These are phyloP conservation scores for Colletotrichum caudatum DNA, from an alignment of 2,329 filamentous ascomycete genomes.

Conservation along the genomic window DNA sequence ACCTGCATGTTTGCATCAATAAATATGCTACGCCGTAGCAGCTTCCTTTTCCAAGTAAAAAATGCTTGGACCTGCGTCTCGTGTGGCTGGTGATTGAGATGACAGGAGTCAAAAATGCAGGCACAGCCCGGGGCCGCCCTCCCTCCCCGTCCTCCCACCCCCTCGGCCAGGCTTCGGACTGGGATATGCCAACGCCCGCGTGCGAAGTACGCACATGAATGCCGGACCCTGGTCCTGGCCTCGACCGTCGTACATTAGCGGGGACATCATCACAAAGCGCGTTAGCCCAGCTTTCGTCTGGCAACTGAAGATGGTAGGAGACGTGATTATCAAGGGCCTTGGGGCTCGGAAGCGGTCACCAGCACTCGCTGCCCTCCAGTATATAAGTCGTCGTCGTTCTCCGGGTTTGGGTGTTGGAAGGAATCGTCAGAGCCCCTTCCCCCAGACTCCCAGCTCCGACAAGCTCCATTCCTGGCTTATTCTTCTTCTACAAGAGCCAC, in stretches of 20 bases:
- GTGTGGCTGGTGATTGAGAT: constrained; percentile 13
- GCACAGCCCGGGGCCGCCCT: constrained; percentile 16
- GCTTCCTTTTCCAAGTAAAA: constrained; percentile 13
- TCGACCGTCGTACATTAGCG: constrained; percentile 17
- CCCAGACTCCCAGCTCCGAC: constrained; percentile 22
- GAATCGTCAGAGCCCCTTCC: constrained; percentile 33
- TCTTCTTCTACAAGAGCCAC: not conserved
- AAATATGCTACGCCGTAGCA: constrained; percentile 24
- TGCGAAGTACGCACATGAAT: not conserved
- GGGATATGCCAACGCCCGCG: not conserved
- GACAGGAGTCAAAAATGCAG: constrained; percentile 13
- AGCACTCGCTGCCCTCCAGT: not conserved
- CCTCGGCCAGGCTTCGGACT: constrained; percentile 4
- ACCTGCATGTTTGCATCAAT: constrained; percentile 3
- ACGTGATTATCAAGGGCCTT: not conserved
- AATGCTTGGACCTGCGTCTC: not conserved
- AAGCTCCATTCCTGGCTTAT: not conserved
- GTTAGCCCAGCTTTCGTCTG: constrained; percentile 26
- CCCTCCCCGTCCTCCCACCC: not conserved
- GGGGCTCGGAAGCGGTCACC: not conserved
- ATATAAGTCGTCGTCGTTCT: constrained; percentile 23
- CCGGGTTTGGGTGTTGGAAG: not conserved
- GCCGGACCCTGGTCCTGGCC: constrained; percentile 3
- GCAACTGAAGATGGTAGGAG: not conserved
- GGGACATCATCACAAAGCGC: constrained; percentile 17